A percentile compares a stretch with the other conserved stretches of the same genome.
These are phyloP conservation scores for Isatis lusitanica DNA, from an alignment of 441 rosid genomes.

Conservation along the genomic window DNA sequence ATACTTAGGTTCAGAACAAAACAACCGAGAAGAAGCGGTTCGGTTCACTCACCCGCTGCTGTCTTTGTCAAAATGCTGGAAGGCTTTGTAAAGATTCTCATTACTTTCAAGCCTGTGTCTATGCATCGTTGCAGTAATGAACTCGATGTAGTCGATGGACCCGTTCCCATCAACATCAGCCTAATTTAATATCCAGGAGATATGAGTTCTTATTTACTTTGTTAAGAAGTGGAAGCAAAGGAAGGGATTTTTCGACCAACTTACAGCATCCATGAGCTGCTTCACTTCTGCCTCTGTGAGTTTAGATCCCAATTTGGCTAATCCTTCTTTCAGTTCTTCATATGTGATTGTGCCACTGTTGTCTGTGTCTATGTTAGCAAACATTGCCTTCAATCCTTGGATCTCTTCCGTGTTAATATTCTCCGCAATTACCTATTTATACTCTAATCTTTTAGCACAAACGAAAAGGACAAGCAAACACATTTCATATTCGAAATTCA, in stretches of 20 bases:
- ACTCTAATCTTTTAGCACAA: conserved; percentile 1
- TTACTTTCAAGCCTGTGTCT: conserved; percentile 71
- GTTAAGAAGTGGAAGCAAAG: not conserved
- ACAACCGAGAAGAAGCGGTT: not conserved
- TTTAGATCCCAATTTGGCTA: conserved; percentile 63
- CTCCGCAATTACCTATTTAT: conserved; percentile 56
- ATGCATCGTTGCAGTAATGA: conserved; percentile 82
- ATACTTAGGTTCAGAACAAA: not conserved
- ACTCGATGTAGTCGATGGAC: conserved; percentile 71
- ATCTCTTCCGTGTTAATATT: conserved; percentile 59
- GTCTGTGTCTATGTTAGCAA: conserved; percentile 62
- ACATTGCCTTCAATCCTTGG: conserved; percentile 60
- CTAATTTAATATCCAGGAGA: conserved; percentile 31
- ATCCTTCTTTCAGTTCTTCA: conserved; percentile 59
- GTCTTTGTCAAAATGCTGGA: conserved; percentile 79
- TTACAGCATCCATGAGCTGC: conserved; percentile 73
- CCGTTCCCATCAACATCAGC: conserved; percentile 86
- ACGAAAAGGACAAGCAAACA: not conserved
- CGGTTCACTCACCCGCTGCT: conserved; percentile 53
- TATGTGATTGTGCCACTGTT: conserved; percentile 63
- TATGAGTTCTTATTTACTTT: not conserved
- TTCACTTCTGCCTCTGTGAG: conserved; percentile 63
- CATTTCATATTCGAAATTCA: not conserved
- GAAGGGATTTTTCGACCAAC: conserved; percentile 2
- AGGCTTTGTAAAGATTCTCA: conserved; percentile 73